Percentiles rank a stretch among this genome's conserved stretches.
Evolutionary conservation across 169 alveolate genomes (phyloP).

Genomic region (Theileria annulata): DNA sequence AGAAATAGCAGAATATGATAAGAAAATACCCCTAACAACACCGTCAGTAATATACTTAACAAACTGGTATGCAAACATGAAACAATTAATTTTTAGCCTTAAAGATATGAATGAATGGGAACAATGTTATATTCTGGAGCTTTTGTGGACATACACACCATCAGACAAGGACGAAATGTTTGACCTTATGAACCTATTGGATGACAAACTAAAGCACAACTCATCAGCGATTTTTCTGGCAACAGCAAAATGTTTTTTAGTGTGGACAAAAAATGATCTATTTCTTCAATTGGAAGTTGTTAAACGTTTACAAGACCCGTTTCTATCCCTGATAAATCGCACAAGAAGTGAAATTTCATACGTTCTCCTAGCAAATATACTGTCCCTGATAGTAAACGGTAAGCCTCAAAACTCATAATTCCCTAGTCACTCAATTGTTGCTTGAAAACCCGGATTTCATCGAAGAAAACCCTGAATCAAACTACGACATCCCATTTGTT

Average conservation of each 20-base stretch:
- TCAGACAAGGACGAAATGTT: slow-evolving; percentile 91
- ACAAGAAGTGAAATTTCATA: slow-evolving; percentile 79
- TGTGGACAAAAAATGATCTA: slow-evolving; percentile 71
- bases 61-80: slow-evolving; percentile 19
- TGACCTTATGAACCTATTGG: slow-evolving; percentile 95
- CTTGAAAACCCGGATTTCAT: neutral
- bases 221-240: slow-evolving; percentile 94
- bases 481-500: slow-evolving; percentile 51
- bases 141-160: slow-evolving; percentile 89
- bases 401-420: neutral
- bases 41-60: slow-evolving; percentile 46
- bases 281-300: slow-evolving; percentile 77
- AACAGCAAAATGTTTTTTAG: slow-evolving; percentile 81
- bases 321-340: slow-evolving; percentile 78
- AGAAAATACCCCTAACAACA: slow-evolving; percentile 20
- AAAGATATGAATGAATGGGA: slow-evolving; percentile 95
- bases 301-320: slow-evolving; percentile 76
- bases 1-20: slow-evolving; percentile 38
- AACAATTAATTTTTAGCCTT: slow-evolving; percentile 15
- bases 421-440: slow-evolving; percentile 31
- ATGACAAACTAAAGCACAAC: slow-evolving; percentile 91
- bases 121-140: slow-evolving; percentile 89
- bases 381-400: slow-evolving; percentile 57
- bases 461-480: neutral
- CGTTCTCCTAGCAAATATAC: slow-evolving; percentile 73